Percentiles rank a stretch among this genome's conserved stretches.
phyloP scores from a whole-genome alignment of 1,284 basidiomycete species.

The Ganoderma sp. region DNA sequence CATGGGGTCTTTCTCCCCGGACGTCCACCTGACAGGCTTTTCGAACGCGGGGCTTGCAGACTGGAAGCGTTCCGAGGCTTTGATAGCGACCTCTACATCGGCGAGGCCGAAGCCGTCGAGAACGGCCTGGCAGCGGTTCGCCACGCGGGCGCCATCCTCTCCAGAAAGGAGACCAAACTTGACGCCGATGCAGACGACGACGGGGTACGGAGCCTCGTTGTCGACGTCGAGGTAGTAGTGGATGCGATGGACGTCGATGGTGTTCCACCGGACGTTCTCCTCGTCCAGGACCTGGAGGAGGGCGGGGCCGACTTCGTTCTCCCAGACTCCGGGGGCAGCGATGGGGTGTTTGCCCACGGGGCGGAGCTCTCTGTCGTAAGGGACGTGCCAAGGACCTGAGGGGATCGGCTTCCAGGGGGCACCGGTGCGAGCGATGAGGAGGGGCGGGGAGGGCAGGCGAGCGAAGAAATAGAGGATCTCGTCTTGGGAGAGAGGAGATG shows the following conservation, averaged over 20 bases:
- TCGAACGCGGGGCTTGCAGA: neutral
- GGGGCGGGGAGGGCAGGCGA: neutral
- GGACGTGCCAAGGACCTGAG: neutral
- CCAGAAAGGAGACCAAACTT: neutral
- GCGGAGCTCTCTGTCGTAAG: neutral
- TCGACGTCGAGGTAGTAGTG: neutral
- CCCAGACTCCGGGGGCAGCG: conserved; percentile 2
- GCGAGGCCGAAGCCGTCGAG: neutral
- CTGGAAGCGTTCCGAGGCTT: neutral
- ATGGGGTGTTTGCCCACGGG: neutral
- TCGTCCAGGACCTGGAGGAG: neutral
- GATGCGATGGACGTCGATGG: neutral
- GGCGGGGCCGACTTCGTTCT: neutral
- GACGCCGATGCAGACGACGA: neutral
- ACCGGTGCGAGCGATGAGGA: neutral
- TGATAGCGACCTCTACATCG: neutral
- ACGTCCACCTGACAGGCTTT: neutral
- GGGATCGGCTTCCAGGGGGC: neutral
- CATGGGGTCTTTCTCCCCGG: neutral
- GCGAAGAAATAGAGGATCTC: neutral
- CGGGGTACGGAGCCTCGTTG: neutral
- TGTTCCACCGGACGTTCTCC: neutral
- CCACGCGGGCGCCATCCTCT: neutral
- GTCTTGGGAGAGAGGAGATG: neutral
- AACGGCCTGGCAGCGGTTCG: neutral